phyloP scores from a whole-genome alignment of 352 stramenopile species.

The Globisporangium canariense region DNA sequence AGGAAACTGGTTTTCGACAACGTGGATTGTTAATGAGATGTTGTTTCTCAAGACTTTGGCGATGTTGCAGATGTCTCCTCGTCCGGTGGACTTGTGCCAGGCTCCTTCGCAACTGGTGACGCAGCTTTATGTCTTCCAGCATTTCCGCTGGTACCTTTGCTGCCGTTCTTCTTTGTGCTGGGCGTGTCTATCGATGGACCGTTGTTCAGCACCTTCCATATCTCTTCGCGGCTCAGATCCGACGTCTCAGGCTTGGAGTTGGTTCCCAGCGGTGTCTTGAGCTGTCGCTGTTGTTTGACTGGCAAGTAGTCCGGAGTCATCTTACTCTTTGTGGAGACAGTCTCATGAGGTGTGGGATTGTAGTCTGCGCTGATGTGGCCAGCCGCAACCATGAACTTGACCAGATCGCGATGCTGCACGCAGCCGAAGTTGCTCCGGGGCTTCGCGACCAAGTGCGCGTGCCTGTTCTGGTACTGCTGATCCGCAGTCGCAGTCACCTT shows the following conservation, averaged over 20 bases:
- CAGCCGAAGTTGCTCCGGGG: constrained; percentile 28
- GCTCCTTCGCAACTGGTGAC: background rate
- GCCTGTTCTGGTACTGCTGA: constrained; percentile 12
- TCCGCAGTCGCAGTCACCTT: background rate
- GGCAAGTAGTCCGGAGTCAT: constrained; percentile 35
- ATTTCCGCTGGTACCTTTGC: background rate
- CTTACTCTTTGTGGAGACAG: constrained; percentile 15
- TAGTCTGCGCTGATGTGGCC: constrained; percentile 35
- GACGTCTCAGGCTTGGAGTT: background rate
- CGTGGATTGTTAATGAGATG: background rate
- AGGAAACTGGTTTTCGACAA: background rate
- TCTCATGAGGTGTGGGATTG: constrained; percentile 19
- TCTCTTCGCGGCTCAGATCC: constrained; percentile 16
- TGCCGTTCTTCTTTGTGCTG: background rate
- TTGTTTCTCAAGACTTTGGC: background rate
- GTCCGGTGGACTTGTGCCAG: background rate
- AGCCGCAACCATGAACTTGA: constrained; percentile 43
- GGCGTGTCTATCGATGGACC: constrained; percentile 9
- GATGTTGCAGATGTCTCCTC: background rate
- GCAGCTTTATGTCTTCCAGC: background rate
- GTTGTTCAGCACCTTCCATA: constrained; percentile 33
- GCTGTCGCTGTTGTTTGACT: constrained; percentile 31
- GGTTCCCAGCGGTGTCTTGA: background rate
- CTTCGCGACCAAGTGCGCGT: constrained; percentile 11
- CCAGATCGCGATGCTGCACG: constrained; percentile 36